A percentile compares a stretch with the other conserved stretches of the same genome.
These are phyloP conservation scores for Clavispora asparagi DNA, from an alignment of 805 yeast genomes.

Conservation along the genomic window DNA sequence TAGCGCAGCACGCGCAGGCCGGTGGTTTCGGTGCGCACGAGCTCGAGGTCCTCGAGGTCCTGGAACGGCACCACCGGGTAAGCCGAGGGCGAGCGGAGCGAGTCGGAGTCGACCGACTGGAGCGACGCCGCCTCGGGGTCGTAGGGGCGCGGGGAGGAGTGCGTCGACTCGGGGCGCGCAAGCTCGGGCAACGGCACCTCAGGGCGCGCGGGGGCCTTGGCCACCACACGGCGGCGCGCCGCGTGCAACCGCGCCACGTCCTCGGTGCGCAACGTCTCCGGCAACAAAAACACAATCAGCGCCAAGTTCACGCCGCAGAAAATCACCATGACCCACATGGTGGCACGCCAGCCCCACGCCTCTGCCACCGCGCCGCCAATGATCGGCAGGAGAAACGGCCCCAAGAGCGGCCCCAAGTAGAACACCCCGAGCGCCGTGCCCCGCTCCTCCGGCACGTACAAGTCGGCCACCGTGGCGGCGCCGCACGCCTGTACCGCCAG, in stretches of 20 bases:
- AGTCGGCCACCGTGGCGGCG: slow-evolving; percentile 80
- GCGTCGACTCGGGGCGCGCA: too few relatives aligned
- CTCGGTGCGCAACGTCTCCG: slow-evolving; percentile 71
- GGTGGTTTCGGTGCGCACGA: not conserved
- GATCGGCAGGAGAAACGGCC: slow-evolving; percentile 77
- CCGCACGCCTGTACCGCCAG: slow-evolving; percentile 79
- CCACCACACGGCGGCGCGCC: not conserved
- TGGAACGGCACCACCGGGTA: not conserved
- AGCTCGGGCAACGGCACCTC: too few relatives aligned
- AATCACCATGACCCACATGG: slow-evolving; percentile 79
- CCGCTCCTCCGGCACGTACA: slow-evolving; percentile 60
- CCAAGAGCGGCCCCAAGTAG: slow-evolving; percentile 76
- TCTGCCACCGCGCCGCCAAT: slow-evolving; percentile 68
- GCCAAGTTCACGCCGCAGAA: slow-evolving; percentile 51
- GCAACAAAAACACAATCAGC: slow-evolving; percentile 52
- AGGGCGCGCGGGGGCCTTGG: too few relatives aligned
- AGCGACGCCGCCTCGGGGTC: not conserved
- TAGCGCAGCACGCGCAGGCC: not conserved
- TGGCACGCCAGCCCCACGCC: slow-evolving; percentile 82
- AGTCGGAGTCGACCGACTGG: not conserved
- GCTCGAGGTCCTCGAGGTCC: not conserved
- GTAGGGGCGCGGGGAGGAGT: too few relatives aligned
- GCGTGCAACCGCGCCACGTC: slow-evolving; percentile 50
- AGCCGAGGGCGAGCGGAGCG: not conserved
- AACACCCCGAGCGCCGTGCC: slow-evolving; percentile 77